Evolutionary conservation across 1,139 yeast genomes (phyloP).

Genomic region (Sugiyamaella grinbergsii): DNA sequence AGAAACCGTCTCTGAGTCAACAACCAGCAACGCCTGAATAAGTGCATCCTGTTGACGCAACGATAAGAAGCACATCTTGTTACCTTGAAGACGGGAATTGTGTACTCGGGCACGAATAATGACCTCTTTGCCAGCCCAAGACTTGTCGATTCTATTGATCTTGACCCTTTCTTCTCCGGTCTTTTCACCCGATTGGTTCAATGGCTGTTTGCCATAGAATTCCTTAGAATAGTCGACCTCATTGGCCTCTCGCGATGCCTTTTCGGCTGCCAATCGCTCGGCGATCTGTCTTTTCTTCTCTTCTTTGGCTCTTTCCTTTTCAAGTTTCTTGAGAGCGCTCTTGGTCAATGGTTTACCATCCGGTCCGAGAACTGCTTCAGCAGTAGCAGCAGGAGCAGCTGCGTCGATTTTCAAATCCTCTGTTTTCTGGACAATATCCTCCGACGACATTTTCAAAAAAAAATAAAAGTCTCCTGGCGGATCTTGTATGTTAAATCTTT

Average conservation of each 20-base stretch:
- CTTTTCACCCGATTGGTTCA: slow-evolving; percentile 75
- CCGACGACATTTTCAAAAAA: slow-evolving; percentile 36
- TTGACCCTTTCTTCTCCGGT: slow-evolving; percentile 62
- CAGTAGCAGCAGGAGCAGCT: slow-evolving; percentile 38
- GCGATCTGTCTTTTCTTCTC: slow-evolving; percentile 92
- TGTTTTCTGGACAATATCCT: slow-evolving; percentile 33
- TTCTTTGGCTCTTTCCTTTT: slow-evolving; percentile 90
- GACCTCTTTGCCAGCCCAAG: slow-evolving; percentile 76
- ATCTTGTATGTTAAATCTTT: too few species aligned
- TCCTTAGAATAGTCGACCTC: slow-evolving; percentile 85
- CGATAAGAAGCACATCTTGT: slow-evolving; percentile 86
- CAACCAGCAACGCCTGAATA: slow-evolving; percentile 82
- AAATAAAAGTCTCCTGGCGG: too few species aligned
- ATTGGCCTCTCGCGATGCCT: slow-evolving; percentile 77
- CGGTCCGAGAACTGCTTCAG: slow-evolving; percentile 26
- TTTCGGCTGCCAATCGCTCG: slow-evolving; percentile 81
- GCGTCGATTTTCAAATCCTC: slow-evolving; percentile 36
- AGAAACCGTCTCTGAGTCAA: slow-evolving; percentile 66
- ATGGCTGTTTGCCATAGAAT: slow-evolving; percentile 86
- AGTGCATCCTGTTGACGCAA: slow-evolving; percentile 85
- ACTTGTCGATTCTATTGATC: slow-evolving; percentile 54
- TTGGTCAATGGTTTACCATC: slow-evolving; percentile 96
- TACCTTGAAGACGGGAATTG: slow-evolving; percentile 92
- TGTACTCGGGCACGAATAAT: slow-evolving; percentile 93
- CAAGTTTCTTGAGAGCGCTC: slow-evolving; percentile 91